Base-by-base conservation (phyloP, 2,329 filamentous ascomycete genomes). In the Aspergillus versicolor region DNA sequence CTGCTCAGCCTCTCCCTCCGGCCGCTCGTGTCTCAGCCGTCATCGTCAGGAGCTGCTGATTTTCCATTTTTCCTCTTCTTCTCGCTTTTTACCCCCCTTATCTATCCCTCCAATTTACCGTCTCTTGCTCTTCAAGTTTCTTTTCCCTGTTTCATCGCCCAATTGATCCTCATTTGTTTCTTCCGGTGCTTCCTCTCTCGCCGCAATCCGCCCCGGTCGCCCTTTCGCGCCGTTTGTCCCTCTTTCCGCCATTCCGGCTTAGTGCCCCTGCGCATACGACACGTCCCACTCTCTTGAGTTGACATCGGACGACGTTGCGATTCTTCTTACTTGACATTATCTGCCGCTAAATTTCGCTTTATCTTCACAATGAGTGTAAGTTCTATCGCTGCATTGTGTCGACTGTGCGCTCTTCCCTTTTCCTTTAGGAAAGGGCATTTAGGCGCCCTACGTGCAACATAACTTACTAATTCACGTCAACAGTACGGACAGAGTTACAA, bases 401-500 rank as follows among this genome's bases (percentile, higher is more conserved):
- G n/a, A 21, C 21, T n/a, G 38, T 15, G 43, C 22, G 30, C 24
- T 49, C 22, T 41, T 32, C 42, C 40, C 42, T 47, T 57, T 45
- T 15, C 37, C 19, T 19, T 19, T 11, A 4, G 9, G 27, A 9
- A 27, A 13, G 9, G 52, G 9, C 44, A 22, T 3, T 43, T 22
- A 54, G 44, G 34, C 61, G 52, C 46, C 34, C 19, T 27, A 27
- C 30, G 24, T 27, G 38, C 22, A 11, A 70, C 55, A 62, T 65
- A 67, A 38, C 66, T 63, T 27, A 55, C 49, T 41, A 60, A 12
- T 54, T 15, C 68, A 65, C 70, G 65, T 51, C 61, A 70, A 61
- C 63, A 61, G 59, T 66, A 70, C 57, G 65, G 42, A 7, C 48
- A 46, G 9, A 46, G 69, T 50, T 68, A 68, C 56, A 65, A 62